phyloP scores from a whole-genome alignment of 352 stramenopile species.

The Phytophthora pistaciae region DNA sequence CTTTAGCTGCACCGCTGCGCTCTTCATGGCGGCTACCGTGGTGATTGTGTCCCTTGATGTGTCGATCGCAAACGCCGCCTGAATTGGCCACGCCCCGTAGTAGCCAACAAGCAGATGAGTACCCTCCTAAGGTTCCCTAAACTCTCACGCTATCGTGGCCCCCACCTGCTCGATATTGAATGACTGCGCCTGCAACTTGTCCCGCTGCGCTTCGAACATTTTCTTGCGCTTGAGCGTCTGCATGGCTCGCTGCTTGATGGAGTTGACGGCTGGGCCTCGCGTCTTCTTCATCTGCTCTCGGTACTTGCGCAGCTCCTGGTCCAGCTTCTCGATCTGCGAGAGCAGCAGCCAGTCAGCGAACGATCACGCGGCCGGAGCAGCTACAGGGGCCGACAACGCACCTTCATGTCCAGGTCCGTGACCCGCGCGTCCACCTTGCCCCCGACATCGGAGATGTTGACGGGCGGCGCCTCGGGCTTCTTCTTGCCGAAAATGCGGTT shows the following conservation, averaged over 20 bases:
- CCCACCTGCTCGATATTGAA: constrained; percentile 90
- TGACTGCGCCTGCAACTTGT: constrained; percentile 82
- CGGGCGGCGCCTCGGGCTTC: constrained; percentile 69
- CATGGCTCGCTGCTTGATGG: constrained; percentile 86
- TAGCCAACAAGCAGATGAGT: background rate
- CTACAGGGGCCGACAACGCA: constrained; percentile 20
- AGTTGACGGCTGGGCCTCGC: constrained; percentile 69
- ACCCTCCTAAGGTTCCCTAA: background rate
- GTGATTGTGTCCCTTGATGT: constrained; percentile 93
- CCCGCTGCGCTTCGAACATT: constrained; percentile 88
- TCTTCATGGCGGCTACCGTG: constrained; percentile 97
- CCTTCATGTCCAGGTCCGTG: constrained; percentile 85
- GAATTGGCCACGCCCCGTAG: background rate
- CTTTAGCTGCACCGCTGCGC: constrained; percentile 92
- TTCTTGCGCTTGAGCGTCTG: constrained; percentile 91
- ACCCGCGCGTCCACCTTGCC: constrained; percentile 78
- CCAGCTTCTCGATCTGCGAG: constrained; percentile 77
- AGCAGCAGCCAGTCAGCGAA: constrained; percentile 7
- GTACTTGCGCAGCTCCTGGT: constrained; percentile 87
- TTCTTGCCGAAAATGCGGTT: constrained; percentile 90
- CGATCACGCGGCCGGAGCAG: background rate
- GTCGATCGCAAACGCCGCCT: constrained; percentile 93
- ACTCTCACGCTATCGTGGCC: background rate
- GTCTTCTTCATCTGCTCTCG: constrained; percentile 87
- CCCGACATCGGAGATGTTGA: constrained; percentile 87